A percentile compares a stretch with the other conserved stretches of the same genome.
These are phyloP conservation scores for Colletotrichum sp. DNA, from an alignment of 2,329 filamentous ascomycete species.

Conservation along the genomic window DNA sequence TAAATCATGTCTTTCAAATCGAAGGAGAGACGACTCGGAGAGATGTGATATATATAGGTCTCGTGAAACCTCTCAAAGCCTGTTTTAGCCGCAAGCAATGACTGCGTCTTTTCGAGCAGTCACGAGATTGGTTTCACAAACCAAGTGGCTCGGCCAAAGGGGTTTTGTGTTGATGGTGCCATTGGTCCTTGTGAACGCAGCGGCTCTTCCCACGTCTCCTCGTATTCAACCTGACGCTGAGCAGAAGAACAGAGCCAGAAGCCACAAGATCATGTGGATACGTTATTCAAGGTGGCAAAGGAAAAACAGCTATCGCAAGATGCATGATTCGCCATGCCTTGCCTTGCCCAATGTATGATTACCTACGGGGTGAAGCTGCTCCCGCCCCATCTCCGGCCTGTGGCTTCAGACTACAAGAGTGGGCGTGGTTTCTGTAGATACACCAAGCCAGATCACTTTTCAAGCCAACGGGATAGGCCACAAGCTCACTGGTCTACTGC, in stretches of 20 bases:
- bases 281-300: not conserved
- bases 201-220: not conserved
- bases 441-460: too few species aligned
- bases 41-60: not conserved
- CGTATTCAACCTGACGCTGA: not conserved
- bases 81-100: not conserved
- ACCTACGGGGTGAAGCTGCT: not conserved
- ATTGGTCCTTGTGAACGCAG: not conserved
- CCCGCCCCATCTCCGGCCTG: not conserved
- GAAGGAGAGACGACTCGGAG: too few species aligned
- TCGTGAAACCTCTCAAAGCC: not conserved
- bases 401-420: not conserved
- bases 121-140: not conserved
- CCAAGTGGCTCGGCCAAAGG: not conserved
- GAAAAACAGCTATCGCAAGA: fast-evolving
- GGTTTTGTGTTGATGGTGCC: not conserved
- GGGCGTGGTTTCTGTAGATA: too few species aligned
- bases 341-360: not conserved
- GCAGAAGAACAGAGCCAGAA: not conserved
- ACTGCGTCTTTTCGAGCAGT: too few species aligned
- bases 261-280: not conserved
- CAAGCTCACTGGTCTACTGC: not conserved
- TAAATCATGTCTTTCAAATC: too few species aligned
- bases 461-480: not conserved
- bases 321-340: not conserved